Percentiles rank a stretch among this genome's conserved stretches.
Conservation (phyloP, 208 protist genomes). For the Leishmania lainsoni region DNA sequence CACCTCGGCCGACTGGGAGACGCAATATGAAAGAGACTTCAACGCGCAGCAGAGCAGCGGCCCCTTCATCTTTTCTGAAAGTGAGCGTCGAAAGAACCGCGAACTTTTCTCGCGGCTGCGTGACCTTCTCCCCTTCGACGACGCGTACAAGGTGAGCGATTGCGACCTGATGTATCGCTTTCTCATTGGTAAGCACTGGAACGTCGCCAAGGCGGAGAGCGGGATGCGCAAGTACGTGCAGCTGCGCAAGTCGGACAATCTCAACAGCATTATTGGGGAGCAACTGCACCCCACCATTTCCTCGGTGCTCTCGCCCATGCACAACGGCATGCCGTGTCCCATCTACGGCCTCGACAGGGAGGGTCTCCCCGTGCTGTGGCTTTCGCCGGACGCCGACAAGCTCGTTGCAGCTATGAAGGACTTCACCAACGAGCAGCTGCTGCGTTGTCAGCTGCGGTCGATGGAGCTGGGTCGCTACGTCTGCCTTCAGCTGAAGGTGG, state of each 20-base stretch:
- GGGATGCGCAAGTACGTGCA: slow-evolving; percentile 54
- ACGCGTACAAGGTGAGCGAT: slow-evolving; percentile 68
- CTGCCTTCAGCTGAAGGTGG: slow-evolving; percentile 35
- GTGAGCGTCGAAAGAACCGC: slow-evolving; percentile 67
- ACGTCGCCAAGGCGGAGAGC: slow-evolving; percentile 40
- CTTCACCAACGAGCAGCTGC: slow-evolving; percentile 36
- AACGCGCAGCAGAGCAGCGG: slow-evolving; percentile 43
- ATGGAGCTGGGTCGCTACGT: slow-evolving; percentile 72
- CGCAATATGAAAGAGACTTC: slow-evolving; percentile 50
- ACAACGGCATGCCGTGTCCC: slow-evolving; percentile 23
- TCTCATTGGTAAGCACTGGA: slow-evolving; percentile 71
- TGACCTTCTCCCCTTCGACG: slow-evolving; percentile 68
- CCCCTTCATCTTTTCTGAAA: slow-evolving; percentile 40
- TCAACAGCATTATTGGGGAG: slow-evolving; percentile 65
- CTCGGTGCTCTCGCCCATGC: slow-evolving; percentile 30
- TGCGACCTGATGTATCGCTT: slow-evolving; percentile 87
- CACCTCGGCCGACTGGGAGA: slow-evolving; percentile 26
- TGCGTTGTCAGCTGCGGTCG: slow-evolving; percentile 58
- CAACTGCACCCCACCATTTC: slow-evolving; percentile 39
- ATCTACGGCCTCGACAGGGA: slow-evolving; percentile 70
- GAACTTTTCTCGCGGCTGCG: slow-evolving; percentile 38
- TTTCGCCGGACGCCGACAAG: slow-evolving; percentile 51
- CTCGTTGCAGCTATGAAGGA: slow-evolving; percentile 51
- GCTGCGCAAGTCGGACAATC: slow-evolving; percentile 39
- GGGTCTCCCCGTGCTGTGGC: slow-evolving; percentile 73